phyloP scores from a whole-genome alignment of 108 stramenopile species.

The Skeletonema potamos region DNA sequence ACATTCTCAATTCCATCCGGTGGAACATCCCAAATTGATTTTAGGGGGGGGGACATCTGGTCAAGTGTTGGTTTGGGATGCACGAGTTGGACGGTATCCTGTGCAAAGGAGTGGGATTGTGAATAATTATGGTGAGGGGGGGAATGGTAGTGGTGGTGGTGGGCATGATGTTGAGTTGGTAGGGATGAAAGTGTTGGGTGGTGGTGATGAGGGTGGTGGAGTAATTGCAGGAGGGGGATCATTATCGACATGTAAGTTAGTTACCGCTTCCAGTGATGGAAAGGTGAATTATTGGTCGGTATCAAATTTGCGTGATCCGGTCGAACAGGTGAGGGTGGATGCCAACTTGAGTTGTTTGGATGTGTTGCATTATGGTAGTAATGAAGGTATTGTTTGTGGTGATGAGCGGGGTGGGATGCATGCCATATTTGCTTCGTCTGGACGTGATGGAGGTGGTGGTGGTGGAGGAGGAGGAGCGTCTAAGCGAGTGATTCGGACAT shows the following conservation, averaged over 20 bases:
- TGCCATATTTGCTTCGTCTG: slow-evolving; percentile 49
- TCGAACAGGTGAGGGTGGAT: slow-evolving; percentile 59
- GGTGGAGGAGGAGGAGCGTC: slow-evolving; percentile 52
- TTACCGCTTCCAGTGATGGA: slow-evolving; percentile 76
- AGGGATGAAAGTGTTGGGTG: slow-evolving; percentile 37
- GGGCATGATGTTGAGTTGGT: slow-evolving; percentile 78
- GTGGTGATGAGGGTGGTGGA: not conserved
- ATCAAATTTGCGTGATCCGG: slow-evolving; percentile 81
- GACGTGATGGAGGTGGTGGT: slow-evolving; percentile 21
- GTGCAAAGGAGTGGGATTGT: slow-evolving; percentile 67
- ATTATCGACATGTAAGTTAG: slow-evolving; percentile 56
- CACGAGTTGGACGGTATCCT: slow-evolving; percentile 79
- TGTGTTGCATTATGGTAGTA: slow-evolving; percentile 57
- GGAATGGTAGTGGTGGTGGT: slow-evolving; percentile 40
- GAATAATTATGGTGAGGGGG: too few species aligned
- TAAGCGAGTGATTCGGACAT: slow-evolving; percentile 52
- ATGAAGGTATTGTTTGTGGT: slow-evolving; percentile 69
- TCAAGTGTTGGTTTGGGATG: slow-evolving; percentile 87
- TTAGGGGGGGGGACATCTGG: slow-evolving; percentile 78
- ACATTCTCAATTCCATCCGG: slow-evolving; percentile 74
- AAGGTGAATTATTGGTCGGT: slow-evolving; percentile 82
- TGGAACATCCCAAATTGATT: slow-evolving; percentile 77
- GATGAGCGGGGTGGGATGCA: slow-evolving; percentile 77
- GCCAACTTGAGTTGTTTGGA: slow-evolving; percentile 79
- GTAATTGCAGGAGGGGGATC: slow-evolving; percentile 55